Evolutionary conservation across 2,329 filamentous ascomycete species (phyloP).

Genomic region (Bisporella sp.): DNA sequence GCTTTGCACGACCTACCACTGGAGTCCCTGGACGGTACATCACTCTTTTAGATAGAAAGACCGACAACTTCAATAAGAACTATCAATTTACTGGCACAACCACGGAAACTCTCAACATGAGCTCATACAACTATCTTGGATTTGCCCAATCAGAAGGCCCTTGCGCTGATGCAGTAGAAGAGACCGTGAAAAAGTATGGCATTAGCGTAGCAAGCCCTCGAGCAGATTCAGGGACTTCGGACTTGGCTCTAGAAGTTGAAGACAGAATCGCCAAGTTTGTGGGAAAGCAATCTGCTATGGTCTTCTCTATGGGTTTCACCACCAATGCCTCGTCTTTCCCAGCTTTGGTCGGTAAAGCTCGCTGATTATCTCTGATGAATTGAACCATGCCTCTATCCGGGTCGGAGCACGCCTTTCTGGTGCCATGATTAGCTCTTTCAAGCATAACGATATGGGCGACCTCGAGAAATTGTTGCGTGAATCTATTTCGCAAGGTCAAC

Average conservation of each 20-base stretch:
- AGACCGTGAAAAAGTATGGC: constrained; percentile 76
- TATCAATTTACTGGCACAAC: constrained; percentile 85
- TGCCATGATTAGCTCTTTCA: constrained; percentile 92
- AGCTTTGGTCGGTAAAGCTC: constrained; percentile 84
- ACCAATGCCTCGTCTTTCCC: constrained; percentile 94
- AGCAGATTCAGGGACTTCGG: constrained; percentile 77
- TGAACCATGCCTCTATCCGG: constrained; percentile 97
- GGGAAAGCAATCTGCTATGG: constrained; percentile 88
- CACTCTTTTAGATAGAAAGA: constrained; percentile 83
- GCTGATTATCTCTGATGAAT: constrained; percentile 90
- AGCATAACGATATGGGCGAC: constrained; percentile 91
- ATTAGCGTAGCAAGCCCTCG: constrained; percentile 77
- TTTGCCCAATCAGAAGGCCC: constrained; percentile 97
- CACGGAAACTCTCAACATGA: constrained; percentile 96
- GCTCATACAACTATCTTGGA: constrained; percentile 98
- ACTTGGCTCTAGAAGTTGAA: constrained; percentile 85
- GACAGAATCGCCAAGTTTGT: constrained; percentile 84
- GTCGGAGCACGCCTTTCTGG: constrained; percentile 90
- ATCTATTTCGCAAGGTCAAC: constrained; percentile 92
- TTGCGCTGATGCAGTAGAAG: constrained; percentile 89
- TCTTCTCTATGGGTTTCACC: constrained; percentile 98
- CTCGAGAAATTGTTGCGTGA: constrained; percentile 83
- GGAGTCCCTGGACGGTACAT: constrained; percentile 93
- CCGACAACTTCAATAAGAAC: constrained; percentile 83
- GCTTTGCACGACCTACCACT: constrained; percentile 86